phyloP scores from a whole-genome alignment of 441 rosid genomes.

The Flueggea neowawraea region DNA sequence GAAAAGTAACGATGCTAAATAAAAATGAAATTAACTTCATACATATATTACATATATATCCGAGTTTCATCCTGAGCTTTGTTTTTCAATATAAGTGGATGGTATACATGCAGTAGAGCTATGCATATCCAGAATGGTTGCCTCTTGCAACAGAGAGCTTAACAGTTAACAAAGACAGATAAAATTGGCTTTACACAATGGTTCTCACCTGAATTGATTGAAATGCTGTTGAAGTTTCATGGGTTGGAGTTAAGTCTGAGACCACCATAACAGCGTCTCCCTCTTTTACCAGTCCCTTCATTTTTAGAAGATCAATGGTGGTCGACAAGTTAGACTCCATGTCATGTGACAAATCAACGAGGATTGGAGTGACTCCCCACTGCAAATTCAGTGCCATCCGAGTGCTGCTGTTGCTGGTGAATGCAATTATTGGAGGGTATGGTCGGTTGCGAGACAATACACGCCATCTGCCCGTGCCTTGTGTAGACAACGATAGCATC shows the following conservation, averaged over 20 bases:
- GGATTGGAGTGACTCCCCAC: conserved; percentile 97
- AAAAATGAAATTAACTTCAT: too few species aligned
- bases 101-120: too few species aligned
- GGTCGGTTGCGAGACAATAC: conserved; percentile 92
- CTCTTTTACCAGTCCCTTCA: conserved; percentile 90
- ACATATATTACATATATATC: too few species aligned
- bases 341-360: conserved; percentile 79
- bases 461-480: conserved; percentile 87
- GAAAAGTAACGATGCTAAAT: too few species aligned
- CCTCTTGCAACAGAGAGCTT: too few species aligned
- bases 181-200: too few species aligned
- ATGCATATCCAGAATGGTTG: too few species aligned
- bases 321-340: conserved; percentile 87
- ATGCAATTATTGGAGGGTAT: conserved; percentile 93
- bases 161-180: too few species aligned
- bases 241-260: conserved; percentile 39
- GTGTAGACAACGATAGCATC: conserved; percentile 95
- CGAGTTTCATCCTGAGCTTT: too few species aligned
- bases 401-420: conserved; percentile 64
- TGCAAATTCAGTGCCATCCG: conserved; percentile 82
- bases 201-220: too few species aligned
- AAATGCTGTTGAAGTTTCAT: too few species aligned
- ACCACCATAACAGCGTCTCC: conserved; percentile 94
- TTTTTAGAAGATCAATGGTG: conserved; percentile 83
- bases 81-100: too few species aligned